These are phyloP conservation scores for Retiboletus flavoniger DNA, from an alignment of 1,284 basidiomycete species.

Conservation along the genomic window DNA sequence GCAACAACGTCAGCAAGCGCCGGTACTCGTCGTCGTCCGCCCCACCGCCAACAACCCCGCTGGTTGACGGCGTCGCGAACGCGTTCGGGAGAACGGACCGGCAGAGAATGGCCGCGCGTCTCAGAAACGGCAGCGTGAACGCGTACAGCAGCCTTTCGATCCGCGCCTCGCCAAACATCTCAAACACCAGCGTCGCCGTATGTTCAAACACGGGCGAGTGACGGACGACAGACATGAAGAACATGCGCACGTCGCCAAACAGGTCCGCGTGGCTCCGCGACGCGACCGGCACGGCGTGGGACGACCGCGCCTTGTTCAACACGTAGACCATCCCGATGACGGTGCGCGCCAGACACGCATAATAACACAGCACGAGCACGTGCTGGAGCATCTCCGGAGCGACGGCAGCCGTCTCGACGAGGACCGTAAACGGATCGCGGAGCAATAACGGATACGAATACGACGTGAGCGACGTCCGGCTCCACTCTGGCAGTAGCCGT, in stretches of 20 bases:
- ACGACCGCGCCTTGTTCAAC: conserved; percentile 65
- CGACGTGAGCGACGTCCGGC: conserved; percentile 71
- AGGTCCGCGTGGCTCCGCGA: conserved; percentile 58
- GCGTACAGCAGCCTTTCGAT: conserved; percentile 87
- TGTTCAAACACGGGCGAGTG: conserved; percentile 80
- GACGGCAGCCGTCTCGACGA: conserved; percentile 86
- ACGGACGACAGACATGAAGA: conserved; percentile 79
- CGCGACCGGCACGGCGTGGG: conserved; percentile 42
- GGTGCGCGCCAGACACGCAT: conserved; percentile 81
- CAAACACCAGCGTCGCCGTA: conserved; percentile 71
- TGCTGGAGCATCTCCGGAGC: conserved; percentile 86
- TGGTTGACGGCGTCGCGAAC: conserved; percentile 45
- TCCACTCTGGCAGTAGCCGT: conserved; percentile 86
- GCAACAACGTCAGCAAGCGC: conserved; percentile 74
- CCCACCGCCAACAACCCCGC: too few relatives aligned
- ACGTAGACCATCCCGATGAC: conserved; percentile 81
- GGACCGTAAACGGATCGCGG: conserved; percentile 82
- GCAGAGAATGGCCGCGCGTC: conserved; percentile 84
- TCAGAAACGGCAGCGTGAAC: conserved; percentile 93
- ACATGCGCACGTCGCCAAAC: conserved; percentile 80
- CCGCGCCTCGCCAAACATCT: conserved; percentile 73
- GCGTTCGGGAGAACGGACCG: conserved; percentile 69
- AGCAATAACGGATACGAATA: conserved; percentile 79
- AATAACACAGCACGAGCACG: conserved; percentile 83
- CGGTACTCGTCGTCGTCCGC: conserved; percentile 58